phyloP scores from a whole-genome alignment of 352 stramenopile genomes.

The Phytopythium aichiense region DNA sequence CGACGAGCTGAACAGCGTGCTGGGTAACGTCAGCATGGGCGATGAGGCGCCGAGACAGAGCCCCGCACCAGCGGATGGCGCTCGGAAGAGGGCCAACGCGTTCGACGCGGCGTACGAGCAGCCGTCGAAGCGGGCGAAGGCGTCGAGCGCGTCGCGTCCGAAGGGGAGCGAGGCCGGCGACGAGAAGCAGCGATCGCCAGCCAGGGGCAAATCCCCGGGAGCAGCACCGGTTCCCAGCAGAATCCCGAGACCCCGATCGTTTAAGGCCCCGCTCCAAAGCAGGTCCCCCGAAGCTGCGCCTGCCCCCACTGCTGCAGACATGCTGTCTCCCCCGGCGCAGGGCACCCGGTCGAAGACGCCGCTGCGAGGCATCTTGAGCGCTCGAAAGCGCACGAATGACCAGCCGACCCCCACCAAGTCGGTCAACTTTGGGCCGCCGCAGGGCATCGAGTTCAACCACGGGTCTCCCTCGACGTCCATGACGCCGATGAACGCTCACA shows the following conservation, averaged over 20 bases:
- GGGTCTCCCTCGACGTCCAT: constrained; percentile 83
- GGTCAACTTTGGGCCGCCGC: constrained; percentile 79
- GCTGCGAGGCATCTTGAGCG: constrained; percentile 75
- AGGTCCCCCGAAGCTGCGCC: background rate
- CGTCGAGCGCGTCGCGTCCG: background rate
- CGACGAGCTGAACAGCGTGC: constrained; percentile 27
- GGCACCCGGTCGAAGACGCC: constrained; percentile 24
- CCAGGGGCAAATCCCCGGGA: background rate
- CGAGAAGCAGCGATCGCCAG: background rate
- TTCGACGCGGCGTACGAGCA: constrained; percentile 7
- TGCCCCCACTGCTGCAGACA: background rate
- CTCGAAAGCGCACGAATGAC: constrained; percentile 40
- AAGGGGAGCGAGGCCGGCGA: background rate
- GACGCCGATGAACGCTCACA: constrained; percentile 69
- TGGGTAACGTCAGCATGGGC: constrained; percentile 10
- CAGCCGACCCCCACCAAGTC: constrained; percentile 73
- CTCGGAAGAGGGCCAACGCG: constrained; percentile 26
- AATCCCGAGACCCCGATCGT: background rate
- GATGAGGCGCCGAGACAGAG: background rate
- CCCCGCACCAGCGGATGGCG: background rate
- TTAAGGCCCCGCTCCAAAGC: background rate
- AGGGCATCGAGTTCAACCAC: constrained; percentile 76
- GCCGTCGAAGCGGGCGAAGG: constrained; percentile 12
- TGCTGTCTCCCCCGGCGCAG: background rate
- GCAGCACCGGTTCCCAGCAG: background rate